Evolutionary conservation across 2,329 filamentous ascomycete species (phyloP).

Genomic region (Westerdykella aurantiaca): DNA sequence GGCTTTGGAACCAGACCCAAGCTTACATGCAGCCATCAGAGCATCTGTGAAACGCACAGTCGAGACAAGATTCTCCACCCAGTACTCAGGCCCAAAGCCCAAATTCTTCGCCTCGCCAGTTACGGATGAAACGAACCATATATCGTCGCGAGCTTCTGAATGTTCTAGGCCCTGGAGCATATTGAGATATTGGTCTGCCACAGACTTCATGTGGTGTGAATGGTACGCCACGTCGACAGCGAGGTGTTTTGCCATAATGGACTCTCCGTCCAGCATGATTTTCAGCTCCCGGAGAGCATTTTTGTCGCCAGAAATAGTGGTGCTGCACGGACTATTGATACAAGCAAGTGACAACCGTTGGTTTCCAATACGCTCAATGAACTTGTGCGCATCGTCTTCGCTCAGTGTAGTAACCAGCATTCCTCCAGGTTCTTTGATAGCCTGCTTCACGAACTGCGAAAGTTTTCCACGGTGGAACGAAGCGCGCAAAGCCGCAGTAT

Average conservation of each 20-base stretch:
- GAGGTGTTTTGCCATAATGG: slow-evolving; percentile 37
- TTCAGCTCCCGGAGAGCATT: slow-evolving; percentile 33
- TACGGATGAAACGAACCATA: slow-evolving; percentile 6
- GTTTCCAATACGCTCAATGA: background rate
- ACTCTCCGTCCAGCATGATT: slow-evolving; percentile 26
- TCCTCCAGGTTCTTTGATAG: background rate
- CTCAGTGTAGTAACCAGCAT: background rate
- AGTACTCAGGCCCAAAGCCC: slow-evolving; percentile 9
- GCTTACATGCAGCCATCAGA: slow-evolving; percentile 17
- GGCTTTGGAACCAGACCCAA: slow-evolving; percentile 6
- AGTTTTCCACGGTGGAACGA: background rate
- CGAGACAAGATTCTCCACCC: slow-evolving; percentile 12
- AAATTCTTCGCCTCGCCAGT: background rate
- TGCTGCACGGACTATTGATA: slow-evolving; percentile 35
- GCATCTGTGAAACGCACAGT: slow-evolving; percentile 12
- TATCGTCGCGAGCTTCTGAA: background rate
- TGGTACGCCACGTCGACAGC: slow-evolving; percentile 45
- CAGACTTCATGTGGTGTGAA: slow-evolving; percentile 39
- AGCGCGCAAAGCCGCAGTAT: slow-evolving; percentile 5
- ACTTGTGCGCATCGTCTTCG: slow-evolving; percentile 3
- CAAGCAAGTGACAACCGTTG: slow-evolving; percentile 6
- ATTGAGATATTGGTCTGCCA: slow-evolving; percentile 24
- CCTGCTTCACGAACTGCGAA: background rate
- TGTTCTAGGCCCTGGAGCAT: slow-evolving; percentile 1
- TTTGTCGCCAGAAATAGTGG: slow-evolving; percentile 42